Evolutionary conservation across 805 yeast species (phyloP), one percentile per base, ranked within the genome.

Genomic region (Nematodospora valgi): DNA sequence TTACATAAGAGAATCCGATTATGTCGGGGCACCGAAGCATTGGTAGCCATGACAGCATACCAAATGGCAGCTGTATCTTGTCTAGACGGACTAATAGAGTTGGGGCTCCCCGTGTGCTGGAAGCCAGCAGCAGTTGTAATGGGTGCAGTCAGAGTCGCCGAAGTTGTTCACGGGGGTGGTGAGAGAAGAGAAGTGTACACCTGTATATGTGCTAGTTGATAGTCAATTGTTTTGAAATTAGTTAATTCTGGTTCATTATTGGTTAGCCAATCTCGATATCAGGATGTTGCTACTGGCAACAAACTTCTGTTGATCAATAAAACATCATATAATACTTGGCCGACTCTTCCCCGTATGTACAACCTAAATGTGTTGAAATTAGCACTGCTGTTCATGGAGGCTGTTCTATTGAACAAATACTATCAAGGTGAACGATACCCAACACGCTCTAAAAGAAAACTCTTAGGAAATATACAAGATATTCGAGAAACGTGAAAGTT

Each of bases 341-440:
- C n/a, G 75, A 76, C 15, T 47, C 68, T 4, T 80, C 73, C 0
- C 82, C 83, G 5, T 76, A 71, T 43, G 59, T 71, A 21, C 63
- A 66, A 34, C 64, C 62, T 32, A 59, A 64, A 2, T 80, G 80
- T 2, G 72, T 52, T 46, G 82, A 80, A 3, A 64, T 77, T 21
- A 55, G 70, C 10, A 52, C 64, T 10, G 72, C 58, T 7, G 46
- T 61, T 3, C 79, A 80, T 9, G 60, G 54, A 5, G 59, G 59
- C 23, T 78, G 83, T 52, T 45, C 54, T 4, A 62, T 79, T 36
- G 74, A 73, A 43, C 87, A 82, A 54, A 84, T 80, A 6, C 86
- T 80, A 45, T 57, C 93, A 84, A 49, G 93, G 89, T 16, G 89
- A 83, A 53, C 65, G 93, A 43, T 82, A 67, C 50, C 87, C 60